These are phyloP conservation scores for Cladophialophora chaetospira DNA, from an alignment of 2,329 filamentous ascomycete genomes.

Conservation along the genomic window DNA sequence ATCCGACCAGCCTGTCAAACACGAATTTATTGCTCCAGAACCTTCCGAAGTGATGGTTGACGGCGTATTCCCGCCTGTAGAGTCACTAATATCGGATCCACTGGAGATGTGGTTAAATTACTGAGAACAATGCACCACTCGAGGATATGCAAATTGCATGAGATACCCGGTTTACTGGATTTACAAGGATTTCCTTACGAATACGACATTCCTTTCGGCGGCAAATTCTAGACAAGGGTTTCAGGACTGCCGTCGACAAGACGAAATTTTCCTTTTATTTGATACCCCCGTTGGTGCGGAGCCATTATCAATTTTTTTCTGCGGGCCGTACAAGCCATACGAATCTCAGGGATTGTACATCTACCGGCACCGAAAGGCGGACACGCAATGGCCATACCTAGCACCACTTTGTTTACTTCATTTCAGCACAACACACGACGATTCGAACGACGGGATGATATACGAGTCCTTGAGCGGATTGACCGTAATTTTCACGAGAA, in stretches of 20 bases:
- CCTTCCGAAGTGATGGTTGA: constrained; percentile 28
- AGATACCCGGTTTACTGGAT: constrained; percentile 22
- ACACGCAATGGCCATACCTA: background rate
- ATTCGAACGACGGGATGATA: constrained; percentile 29
- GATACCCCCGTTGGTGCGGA: constrained; percentile 25
- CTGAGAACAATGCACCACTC: constrained; percentile 20
- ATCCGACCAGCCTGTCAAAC: constrained; percentile 36
- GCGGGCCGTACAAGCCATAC: background rate
- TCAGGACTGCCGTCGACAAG: constrained; percentile 1
- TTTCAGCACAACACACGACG: constrained; percentile 23
- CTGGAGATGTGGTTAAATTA: constrained; percentile 36
- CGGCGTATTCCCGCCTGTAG: constrained; percentile 24
- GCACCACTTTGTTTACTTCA: constrained; percentile 10
- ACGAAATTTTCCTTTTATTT: constrained; percentile 11
- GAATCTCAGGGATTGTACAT: background rate
- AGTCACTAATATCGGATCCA: constrained; percentile 27
- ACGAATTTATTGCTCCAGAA: constrained; percentile 22
- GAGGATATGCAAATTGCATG: constrained; percentile 25
- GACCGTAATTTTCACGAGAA: constrained; percentile 27
- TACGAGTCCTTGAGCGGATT: constrained; percentile 22
- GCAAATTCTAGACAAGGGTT: constrained; percentile 15
- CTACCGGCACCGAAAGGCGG: constrained; percentile 1
- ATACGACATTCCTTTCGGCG: constrained; percentile 24
- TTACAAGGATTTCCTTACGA: constrained; percentile 21
- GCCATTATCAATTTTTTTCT: background rate